Conservation (phyloP, 495 filamentous ascomycete species). For the Mytilinidion resinicola region DNA sequence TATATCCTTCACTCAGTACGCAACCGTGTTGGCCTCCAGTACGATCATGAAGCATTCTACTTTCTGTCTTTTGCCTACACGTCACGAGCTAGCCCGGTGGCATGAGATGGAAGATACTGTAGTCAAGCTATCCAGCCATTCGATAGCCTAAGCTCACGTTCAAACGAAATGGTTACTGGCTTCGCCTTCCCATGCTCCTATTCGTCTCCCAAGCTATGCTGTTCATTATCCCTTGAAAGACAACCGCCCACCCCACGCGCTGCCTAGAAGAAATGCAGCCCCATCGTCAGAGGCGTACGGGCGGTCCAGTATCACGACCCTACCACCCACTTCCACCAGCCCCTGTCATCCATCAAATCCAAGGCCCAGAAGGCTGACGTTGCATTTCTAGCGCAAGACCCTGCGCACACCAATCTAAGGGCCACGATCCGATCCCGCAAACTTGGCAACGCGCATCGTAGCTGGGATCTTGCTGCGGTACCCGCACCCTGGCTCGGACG, state of each 20-base stretch:
- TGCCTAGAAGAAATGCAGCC: not conserved
- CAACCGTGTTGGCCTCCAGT: not conserved
- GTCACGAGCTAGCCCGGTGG: no score
- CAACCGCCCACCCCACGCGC: not conserved
- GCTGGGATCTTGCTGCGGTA: not conserved
- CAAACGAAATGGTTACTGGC: no score
- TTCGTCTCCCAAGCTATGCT: no score
- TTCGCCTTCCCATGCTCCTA: no score
- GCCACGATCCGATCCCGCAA: not conserved
- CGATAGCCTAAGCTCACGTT: no score
- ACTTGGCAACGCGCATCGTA: not conserved
- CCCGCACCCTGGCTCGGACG: not conserved
- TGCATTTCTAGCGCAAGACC: not conserved
- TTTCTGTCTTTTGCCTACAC: not conserved
- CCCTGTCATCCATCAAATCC: not conserved
- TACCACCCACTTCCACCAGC: not conserved
- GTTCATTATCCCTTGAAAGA: not conserved
- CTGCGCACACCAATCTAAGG: not conserved
- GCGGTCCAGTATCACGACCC: not conserved
- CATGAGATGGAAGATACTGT: no score
- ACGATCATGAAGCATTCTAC: not conserved
- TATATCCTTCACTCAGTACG: not conserved
- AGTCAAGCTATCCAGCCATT: no score
- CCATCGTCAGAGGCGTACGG: not conserved
- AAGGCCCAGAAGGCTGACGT: not conserved